Conservation (phyloP, 108 stramenopile species). For the Pseudonitzschia pungens region DNA sequence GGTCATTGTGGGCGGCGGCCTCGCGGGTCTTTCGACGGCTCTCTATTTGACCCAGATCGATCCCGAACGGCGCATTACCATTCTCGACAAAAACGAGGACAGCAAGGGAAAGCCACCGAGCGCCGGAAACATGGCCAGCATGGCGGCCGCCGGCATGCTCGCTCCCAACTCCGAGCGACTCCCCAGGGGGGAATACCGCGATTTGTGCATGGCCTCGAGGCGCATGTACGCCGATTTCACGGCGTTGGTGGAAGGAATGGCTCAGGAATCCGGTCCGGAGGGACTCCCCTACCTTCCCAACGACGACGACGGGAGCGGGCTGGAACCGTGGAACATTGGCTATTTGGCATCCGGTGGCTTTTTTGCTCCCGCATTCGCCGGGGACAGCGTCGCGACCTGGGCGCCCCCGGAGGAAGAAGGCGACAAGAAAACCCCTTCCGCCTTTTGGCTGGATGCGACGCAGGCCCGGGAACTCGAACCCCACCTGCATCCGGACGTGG, state of each 20-base stretch:
- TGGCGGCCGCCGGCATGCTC: slow-evolving; percentile 86
- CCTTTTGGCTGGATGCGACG: slow-evolving; percentile 78
- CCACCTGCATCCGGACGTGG: slow-evolving; percentile 59
- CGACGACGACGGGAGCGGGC: not conserved
- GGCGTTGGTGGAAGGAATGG: slow-evolving; percentile 58
- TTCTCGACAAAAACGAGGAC: slow-evolving; percentile 57
- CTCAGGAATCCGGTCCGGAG: slow-evolving; percentile 61
- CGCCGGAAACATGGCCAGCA: slow-evolving; percentile 38
- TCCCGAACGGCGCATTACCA: slow-evolving; percentile 66
- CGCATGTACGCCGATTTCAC: slow-evolving; percentile 77
- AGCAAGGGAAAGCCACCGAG: slow-evolving; percentile 8
- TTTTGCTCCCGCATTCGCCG: slow-evolving; percentile 90
- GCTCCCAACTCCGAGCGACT: slow-evolving; percentile 89
- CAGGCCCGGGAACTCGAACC: slow-evolving; percentile 90
- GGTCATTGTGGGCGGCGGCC: slow-evolving; percentile 73
- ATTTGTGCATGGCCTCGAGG: slow-evolving; percentile 77
- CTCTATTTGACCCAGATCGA: slow-evolving; percentile 61
- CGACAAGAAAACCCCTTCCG: slow-evolving; percentile 18
- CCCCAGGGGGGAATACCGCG: slow-evolving; percentile 75
- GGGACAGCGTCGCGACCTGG: slow-evolving; percentile 87
- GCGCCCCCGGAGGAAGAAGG: slow-evolving; percentile 57
- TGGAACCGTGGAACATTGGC: slow-evolving; percentile 70
- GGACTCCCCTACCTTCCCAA: slow-evolving; percentile 46
- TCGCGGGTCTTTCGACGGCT: slow-evolving; percentile 78
- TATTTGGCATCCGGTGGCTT: slow-evolving; percentile 89